Percentiles rank a stretch among this genome's conserved stretches.
These are phyloP conservation scores for Ophiostoma quercus DNA, from an alignment of 2,329 filamentous ascomycete genomes.

Conservation along the genomic window DNA sequence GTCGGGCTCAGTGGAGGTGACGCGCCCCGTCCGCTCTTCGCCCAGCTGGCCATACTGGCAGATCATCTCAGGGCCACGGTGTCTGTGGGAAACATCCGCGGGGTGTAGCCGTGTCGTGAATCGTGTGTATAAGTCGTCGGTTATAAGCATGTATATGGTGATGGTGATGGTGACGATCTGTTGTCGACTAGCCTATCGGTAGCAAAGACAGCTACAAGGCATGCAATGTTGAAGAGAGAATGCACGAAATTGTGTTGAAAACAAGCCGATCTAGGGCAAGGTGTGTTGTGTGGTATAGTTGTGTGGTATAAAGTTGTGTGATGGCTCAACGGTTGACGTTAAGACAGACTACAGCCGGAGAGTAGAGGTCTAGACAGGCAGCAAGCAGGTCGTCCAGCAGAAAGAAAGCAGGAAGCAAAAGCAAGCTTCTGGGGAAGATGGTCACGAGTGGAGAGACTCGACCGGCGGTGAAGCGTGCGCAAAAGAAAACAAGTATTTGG, in stretches of 20 bases:
- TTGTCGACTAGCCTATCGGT: neutral
- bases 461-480: constrained; percentile 4
- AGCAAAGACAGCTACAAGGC: neutral
- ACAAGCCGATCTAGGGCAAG: neutral
- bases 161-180: neutral
- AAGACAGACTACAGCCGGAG: neutral
- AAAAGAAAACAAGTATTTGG: constrained; percentile 11
- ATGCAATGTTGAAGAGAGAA: neutral
- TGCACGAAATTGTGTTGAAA: neutral
- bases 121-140: too few relatives aligned
- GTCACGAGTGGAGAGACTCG: constrained; percentile 10
- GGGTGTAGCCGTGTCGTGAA: neutral
- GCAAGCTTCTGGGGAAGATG: constrained; percentile 1
- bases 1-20: constrained; percentile 20
- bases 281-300: neutral
- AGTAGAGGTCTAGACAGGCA: too few relatives aligned
- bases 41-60: constrained; percentile 27
- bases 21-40: constrained; percentile 25
- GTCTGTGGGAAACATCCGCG: constrained; percentile 16
- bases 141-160: neutral
- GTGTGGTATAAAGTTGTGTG: neutral
- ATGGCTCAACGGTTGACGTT: neutral
- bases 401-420: neutral
- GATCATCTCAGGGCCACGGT: constrained; percentile 25
- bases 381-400: too few relatives aligned